Conservation (phyloP, 345 rosid genomes). For the Noccaea caerulescens region DNA sequence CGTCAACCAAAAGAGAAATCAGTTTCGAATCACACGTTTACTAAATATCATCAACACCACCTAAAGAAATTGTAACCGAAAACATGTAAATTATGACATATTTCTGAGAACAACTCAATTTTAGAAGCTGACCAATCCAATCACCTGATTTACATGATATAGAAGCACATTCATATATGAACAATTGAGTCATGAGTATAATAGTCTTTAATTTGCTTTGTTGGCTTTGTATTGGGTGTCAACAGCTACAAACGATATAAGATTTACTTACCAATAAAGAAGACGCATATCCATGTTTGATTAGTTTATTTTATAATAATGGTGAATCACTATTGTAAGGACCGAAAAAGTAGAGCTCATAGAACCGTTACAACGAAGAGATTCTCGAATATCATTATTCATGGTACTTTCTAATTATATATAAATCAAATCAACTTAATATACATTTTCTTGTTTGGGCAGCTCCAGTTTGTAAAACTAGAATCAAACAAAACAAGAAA, state of each 20-base stretch:
- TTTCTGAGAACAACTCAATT: no score
- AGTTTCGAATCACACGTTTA: background rate
- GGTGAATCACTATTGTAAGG: background rate
- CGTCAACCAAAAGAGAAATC: background rate
- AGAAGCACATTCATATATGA: background rate
- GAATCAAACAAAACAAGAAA: slow-evolving; percentile 27
- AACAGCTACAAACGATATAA: slow-evolving; percentile 28
- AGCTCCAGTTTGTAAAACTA: slow-evolving; percentile 10
- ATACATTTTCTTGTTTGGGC: background rate
- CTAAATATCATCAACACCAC: background rate
- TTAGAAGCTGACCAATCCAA: background rate
- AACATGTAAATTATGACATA: no score
- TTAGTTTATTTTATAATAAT: background rate
- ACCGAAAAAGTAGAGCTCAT: background rate
- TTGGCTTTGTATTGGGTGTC: slow-evolving; percentile 19
- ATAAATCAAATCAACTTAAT: background rate
- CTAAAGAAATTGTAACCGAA: background rate
- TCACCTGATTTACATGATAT: background rate
- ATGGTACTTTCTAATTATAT: slow-evolving; percentile 22
- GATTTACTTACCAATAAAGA: slow-evolving; percentile 4
- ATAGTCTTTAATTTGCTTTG: slow-evolving; percentile 5
- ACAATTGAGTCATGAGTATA: background rate
- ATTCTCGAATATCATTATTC: slow-evolving; percentile 10
- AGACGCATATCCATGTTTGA: background rate
- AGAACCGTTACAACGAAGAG: slow-evolving; percentile 24